Evolutionary conservation across 148 eudicot genomes (phyloP), one percentile per base, ranked within the genome.

Genomic region (Chenopodium quinoa): DNA sequence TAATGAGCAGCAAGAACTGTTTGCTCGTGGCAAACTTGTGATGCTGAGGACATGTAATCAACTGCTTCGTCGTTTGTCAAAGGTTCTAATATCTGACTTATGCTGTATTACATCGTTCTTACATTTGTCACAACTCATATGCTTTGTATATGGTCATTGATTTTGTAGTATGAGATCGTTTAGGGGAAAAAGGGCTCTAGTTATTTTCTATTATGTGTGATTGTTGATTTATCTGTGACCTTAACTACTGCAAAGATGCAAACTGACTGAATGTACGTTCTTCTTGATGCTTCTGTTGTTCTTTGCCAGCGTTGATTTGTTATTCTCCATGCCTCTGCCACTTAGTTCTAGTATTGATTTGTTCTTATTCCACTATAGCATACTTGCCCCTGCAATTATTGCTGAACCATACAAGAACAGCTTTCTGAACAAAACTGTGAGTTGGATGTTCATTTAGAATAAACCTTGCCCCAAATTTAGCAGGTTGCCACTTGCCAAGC

Each of bases 1-100:
- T 81, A 29, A 75, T 76, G 75, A 64, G 66, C 86, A 93, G 99
- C 93, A 97, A 85, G 99, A 96, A 86, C 88, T 96, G 78, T 96
- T 94, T 76, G 95, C 99, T 31, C 90, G 99, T 50, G 99, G 99
- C 82, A 96, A 96, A 84, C 98, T 96, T 87, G 98, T 96, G 86
- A 96, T 96, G 99, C 81, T 96, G 86, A 89, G 99, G 84, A 96
- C 99, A 74, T 96, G 99, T 89, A 96, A 96, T 89, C 99, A 96
- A 86, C 93, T 96, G 69, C 98, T 96, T 81, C 98, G 99, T 72
- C 99, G 99, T 77, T 84, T 94, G 66, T 96, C 99, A 82, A 96
- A 94, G 99, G 99, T 96, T 70, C 68, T 16, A 31, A 69, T 13
- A 67, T 78, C 69, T 79, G 56, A 63, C 67, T 75, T 5, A 37